phyloP scores from a whole-genome alignment of 139 green algal species.

The Chlorella sp. region DNA sequence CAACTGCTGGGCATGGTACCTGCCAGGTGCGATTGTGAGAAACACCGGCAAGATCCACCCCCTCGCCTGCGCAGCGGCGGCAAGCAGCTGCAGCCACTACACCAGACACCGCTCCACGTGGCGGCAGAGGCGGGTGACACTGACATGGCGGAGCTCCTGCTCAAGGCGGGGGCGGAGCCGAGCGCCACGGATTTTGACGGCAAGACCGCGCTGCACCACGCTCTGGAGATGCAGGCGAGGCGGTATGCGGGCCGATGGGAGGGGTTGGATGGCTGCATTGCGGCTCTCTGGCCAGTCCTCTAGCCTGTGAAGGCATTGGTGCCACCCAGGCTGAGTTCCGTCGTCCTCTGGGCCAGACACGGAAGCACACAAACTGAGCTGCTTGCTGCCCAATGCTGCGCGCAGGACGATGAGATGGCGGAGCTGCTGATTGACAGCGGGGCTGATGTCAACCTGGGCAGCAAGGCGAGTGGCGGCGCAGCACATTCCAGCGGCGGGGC shows the following conservation, averaged over 20 bases:
- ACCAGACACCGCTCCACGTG: constrained; percentile 59
- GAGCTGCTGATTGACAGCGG: constrained; percentile 49
- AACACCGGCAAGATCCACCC: too few relatives aligned
- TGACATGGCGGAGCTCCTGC: constrained; percentile 28
- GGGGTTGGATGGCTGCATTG: too few relatives aligned
- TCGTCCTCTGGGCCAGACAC: background rate
- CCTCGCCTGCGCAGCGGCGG: background rate
- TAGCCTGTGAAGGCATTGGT: too few relatives aligned
- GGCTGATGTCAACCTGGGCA: constrained; percentile 57
- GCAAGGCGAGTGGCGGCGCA: constrained; percentile 8
- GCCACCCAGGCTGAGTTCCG: too few relatives aligned
- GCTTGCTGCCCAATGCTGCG: background rate
- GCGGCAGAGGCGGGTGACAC: constrained; percentile 54
- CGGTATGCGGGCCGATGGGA: too few relatives aligned
- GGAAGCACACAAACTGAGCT: background rate
- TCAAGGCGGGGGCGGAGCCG: constrained; percentile 33
- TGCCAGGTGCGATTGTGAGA: too few relatives aligned
- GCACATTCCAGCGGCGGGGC: too few relatives aligned
- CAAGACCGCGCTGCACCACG: constrained; percentile 58
- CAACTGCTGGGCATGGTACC: too few relatives aligned
- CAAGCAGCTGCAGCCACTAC: constrained; percentile 53
- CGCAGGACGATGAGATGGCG: constrained; percentile 40
- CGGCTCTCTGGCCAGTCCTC: too few relatives aligned
- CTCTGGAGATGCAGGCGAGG: constrained; percentile 51
- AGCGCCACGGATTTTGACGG: constrained; percentile 62